Percentiles rank a stretch among this genome's conserved stretches.
These are phyloP conservation scores for Lentinula raphanica DNA, from an alignment of 768 basidiomycete genomes.

Conservation along the genomic window DNA sequence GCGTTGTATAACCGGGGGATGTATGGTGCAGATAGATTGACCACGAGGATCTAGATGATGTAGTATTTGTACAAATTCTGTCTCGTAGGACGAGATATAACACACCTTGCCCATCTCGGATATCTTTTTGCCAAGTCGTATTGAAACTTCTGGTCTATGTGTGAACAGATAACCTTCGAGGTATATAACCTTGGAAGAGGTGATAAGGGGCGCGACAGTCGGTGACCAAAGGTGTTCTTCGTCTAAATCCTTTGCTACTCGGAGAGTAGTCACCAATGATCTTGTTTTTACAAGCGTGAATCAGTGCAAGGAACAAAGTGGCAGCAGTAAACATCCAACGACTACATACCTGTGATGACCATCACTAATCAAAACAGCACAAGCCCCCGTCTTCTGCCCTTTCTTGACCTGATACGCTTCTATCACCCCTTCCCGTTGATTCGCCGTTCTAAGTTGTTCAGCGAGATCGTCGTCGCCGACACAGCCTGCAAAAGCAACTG, in stretches of 20 bases:
- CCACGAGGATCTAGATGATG: slow-evolving; percentile 52
- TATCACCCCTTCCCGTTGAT: slow-evolving; percentile 61
- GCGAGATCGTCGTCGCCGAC: slow-evolving; percentile 70
- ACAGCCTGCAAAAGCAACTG: slow-evolving; percentile 68
- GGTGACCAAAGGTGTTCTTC: slow-evolving; percentile 53
- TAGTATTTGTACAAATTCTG: not conserved
- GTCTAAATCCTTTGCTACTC: slow-evolving; percentile 65
- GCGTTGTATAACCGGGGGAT: slow-evolving; percentile 67
- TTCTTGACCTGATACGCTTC: slow-evolving; percentile 65
- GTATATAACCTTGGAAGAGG: slow-evolving; percentile 60
- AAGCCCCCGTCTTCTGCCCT: slow-evolving; percentile 65
- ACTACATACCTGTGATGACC: slow-evolving; percentile 53
- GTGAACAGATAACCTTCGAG: slow-evolving; percentile 79
- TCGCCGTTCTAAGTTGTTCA: slow-evolving; percentile 57
- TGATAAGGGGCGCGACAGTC: slow-evolving; percentile 48
- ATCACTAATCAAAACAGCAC: slow-evolving; percentile 64
- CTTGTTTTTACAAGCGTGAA: slow-evolving; percentile 25
- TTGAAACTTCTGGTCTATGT: slow-evolving; percentile 54
- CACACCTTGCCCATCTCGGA: slow-evolving; percentile 50
- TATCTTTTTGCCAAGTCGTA: slow-evolving; percentile 56
- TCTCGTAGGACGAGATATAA: not conserved
- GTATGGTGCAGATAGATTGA: slow-evolving; percentile 78
- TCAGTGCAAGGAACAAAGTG: not conserved
- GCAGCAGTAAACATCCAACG: no score
- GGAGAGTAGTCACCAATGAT: slow-evolving; percentile 67